These are phyloP conservation scores for Larix kaempferi DNA, from an alignment of 75 land plant species.

Conservation along the genomic window DNA sequence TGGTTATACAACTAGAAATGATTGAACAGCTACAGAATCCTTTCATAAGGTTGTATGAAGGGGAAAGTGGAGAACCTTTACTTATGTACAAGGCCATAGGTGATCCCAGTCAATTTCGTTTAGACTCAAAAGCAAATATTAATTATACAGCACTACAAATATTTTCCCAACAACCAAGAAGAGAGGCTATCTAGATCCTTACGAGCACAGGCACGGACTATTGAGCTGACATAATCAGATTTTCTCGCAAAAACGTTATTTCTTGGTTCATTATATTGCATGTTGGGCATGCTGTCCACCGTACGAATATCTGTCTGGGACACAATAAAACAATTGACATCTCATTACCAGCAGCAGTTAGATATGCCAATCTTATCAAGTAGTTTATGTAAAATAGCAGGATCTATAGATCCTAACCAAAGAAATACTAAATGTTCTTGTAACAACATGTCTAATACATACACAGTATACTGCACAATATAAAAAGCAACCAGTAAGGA, in stretches of 20 bases:
- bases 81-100: background rate
- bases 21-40: background rate
- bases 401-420: background rate
- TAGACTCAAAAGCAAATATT: conserved; percentile 1
- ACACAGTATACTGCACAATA: background rate
- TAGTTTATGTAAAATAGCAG: background rate
- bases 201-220: conserved; percentile 97
- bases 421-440: background rate
- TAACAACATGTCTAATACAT: background rate
- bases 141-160: background rate
- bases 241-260: conserved; percentile 62
- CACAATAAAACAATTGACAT: background rate
- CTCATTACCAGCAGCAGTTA: background rate
- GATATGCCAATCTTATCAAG: background rate
- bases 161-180: conserved; percentile 9
- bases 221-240: conserved; percentile 65
- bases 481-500: background rate
- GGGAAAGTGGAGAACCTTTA: background rate
- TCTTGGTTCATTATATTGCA: conserved; percentile 59
- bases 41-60: background rate
- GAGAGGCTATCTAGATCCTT: conserved; percentile 32
- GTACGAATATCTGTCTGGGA: conserved; percentile 75
- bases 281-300: conserved; percentile 64
- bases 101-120: background rate
- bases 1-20: background rate